phyloP scores from a whole-genome alignment of 2,329 filamentous ascomycete genomes.

The Drechslerella coelobrocha region DNA sequence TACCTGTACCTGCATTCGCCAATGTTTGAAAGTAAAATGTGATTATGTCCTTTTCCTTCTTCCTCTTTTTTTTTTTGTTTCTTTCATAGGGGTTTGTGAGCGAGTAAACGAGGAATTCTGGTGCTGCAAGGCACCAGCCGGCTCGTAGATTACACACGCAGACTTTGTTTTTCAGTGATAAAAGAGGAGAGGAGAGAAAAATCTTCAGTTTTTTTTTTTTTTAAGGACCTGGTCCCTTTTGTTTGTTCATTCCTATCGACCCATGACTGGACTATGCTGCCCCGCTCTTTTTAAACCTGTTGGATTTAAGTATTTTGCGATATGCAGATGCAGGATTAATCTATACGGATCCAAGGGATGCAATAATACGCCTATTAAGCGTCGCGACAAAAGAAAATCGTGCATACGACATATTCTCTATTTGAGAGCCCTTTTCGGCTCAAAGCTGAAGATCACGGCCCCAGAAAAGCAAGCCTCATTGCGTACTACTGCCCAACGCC shows the following conservation, averaged over 20 bases:
- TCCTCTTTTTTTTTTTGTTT: neutral
- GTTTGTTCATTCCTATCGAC: too few species aligned
- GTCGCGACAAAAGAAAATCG: too few species aligned
- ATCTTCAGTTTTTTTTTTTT: neutral
- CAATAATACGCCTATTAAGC: too few species aligned
- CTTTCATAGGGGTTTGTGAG: neutral
- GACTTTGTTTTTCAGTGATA: neutral
- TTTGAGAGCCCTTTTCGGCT: slow-evolving; percentile 35
- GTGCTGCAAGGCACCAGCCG: slow-evolving; percentile 41
- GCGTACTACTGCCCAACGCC: too few species aligned
- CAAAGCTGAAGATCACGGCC: slow-evolving; percentile 24
- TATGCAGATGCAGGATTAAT: too few species aligned
- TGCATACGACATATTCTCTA: slow-evolving; percentile 28
- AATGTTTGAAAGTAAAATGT: neutral
- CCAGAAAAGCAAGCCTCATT: neutral
- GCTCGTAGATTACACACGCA: neutral
- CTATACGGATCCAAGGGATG: too few species aligned
- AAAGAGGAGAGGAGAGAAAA: neutral
- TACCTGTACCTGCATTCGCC: slow-evolving; percentile 9
- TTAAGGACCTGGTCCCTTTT: neutral
- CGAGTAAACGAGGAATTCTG: slow-evolving; percentile 23
- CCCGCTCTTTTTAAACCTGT: too few species aligned
- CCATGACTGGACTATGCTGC: too few species aligned
- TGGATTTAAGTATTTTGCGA: slow-evolving; percentile 10
- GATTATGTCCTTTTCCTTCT: neutral